These are phyloP conservation scores for Rhodotorula babjevae DNA, from an alignment of 768 basidiomycete genomes.

Conservation along the genomic window DNA sequence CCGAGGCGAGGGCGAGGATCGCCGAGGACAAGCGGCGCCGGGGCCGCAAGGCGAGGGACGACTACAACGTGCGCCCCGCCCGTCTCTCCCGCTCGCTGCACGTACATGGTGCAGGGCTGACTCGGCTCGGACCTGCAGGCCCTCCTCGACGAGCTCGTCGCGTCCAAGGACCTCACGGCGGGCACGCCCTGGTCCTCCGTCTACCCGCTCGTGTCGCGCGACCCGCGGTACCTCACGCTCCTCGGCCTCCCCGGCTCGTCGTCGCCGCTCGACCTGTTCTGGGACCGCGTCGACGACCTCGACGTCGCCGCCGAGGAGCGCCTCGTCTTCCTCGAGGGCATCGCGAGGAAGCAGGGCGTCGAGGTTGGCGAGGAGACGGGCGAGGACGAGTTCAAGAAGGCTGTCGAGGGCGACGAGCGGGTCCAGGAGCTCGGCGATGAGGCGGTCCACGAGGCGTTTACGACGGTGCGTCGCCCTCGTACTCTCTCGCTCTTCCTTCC, in stretches of 20 bases:
- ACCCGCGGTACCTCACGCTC: conserved; percentile 77
- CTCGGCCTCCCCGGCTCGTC: conserved; percentile 79
- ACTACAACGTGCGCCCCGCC: conserved; percentile 63
- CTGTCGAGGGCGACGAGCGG: conserved; percentile 59
- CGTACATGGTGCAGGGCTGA: too few relatives aligned
- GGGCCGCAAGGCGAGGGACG: conserved; percentile 86
- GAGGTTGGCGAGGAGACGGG: conserved; percentile 42
- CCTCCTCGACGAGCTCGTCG: conserved; percentile 66
- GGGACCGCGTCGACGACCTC: conserved; percentile 82
- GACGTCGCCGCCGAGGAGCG: conserved; percentile 80
- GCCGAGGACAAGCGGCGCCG: conserved; percentile 77
- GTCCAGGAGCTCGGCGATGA: conserved; percentile 53
- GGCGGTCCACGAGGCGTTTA: conserved; percentile 60
- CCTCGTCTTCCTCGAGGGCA: conserved; percentile 58
- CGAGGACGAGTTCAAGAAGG: conserved; percentile 48
- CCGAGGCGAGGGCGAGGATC: conserved; percentile 71
- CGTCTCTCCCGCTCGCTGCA: neutral
- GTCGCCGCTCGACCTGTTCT: conserved; percentile 91
- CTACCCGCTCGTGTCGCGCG: conserved; percentile 68
- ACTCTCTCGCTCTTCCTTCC: neutral
- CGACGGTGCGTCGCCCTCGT: conserved; percentile 58
- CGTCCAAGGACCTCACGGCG: conserved; percentile 64
- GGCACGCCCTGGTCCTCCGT: conserved; percentile 87
- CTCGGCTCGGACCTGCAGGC: conserved; percentile 50
- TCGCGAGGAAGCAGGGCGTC: conserved; percentile 41